A percentile compares a stretch with the other conserved stretches of the same genome.
These are phyloP conservation scores for Candida ascalaphidarum DNA, from an alignment of 805 yeast species.

Conservation along the genomic window DNA sequence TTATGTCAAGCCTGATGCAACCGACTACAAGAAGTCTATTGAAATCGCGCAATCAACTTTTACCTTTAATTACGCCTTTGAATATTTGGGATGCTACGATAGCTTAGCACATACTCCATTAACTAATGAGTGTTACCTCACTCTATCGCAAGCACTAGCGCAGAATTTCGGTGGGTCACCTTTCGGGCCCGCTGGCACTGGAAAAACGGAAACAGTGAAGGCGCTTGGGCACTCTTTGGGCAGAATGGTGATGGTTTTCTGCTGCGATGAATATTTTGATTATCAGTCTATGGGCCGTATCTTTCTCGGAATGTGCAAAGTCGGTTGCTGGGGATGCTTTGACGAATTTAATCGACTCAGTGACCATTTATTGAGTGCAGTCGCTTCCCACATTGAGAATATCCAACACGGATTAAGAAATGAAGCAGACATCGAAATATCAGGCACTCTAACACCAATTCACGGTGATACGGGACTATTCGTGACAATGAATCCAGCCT, in stretches of 20 bases:
- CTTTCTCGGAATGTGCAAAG: slow-evolving; percentile 66
- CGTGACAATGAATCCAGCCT: slow-evolving; percentile 86
- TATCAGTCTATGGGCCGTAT: slow-evolving; percentile 71
- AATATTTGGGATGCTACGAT: slow-evolving; percentile 70
- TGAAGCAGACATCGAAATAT: slow-evolving; percentile 25
- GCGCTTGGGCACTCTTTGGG: slow-evolving; percentile 78
- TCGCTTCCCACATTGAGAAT: slow-evolving; percentile 68
- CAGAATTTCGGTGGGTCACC: slow-evolving; percentile 83
- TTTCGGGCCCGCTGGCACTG: slow-evolving; percentile 96
- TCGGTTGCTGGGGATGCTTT: slow-evolving; percentile 94
- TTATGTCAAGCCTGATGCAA: slow-evolving; percentile 17
- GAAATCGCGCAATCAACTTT: slow-evolving; percentile 45
- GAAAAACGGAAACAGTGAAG: slow-evolving; percentile 87
- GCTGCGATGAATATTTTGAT: slow-evolving; percentile 88
- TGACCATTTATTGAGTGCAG: slow-evolving; percentile 67
- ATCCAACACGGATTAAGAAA: slow-evolving; percentile 50
- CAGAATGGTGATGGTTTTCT: slow-evolving; percentile 72
- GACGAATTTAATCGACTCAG: slow-evolving; percentile 88
- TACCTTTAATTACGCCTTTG: slow-evolving; percentile 61
- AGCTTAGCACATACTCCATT: slow-evolving; percentile 72
- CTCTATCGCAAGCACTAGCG: slow-evolving; percentile 67
- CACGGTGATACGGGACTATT: slow-evolving; percentile 59
- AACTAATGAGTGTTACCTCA: slow-evolving; percentile 50
- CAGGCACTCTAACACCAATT: slow-evolving; percentile 33
- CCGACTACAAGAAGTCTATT: slow-evolving; percentile 26